These are phyloP conservation scores for Mycena amicta DNA, from an alignment of 768 basidiomycete genomes.

Conservation along the genomic window DNA sequence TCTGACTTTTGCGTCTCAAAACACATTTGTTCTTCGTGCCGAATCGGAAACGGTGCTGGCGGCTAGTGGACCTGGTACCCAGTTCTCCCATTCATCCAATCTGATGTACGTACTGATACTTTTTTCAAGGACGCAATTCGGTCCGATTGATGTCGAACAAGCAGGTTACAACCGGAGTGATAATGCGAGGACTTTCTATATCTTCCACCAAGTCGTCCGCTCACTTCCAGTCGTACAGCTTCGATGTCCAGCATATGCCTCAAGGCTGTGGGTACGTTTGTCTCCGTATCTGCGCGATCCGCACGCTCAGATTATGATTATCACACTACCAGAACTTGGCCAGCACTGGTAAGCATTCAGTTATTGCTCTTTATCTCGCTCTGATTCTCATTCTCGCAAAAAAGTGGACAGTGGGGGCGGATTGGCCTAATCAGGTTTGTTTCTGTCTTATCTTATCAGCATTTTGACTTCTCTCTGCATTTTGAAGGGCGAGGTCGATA, in stretches of 20 bases:
- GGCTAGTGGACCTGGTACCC: conserved; percentile 48
- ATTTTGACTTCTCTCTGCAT: neutral
- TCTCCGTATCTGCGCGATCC: conserved; percentile 1
- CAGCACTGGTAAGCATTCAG: conserved; percentile 41
- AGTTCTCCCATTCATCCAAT: no score
- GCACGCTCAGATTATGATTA: neutral
- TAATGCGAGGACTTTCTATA: conserved; percentile 43
- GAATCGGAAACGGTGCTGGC: conserved; percentile 52
- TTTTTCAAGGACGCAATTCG: conserved; percentile 44
- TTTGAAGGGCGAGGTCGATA: conserved; percentile 59
- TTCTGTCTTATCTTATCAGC: neutral
- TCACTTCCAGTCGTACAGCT: conserved; percentile 27
- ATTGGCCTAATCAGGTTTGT: conserved; percentile 50
- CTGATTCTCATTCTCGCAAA: neutral
- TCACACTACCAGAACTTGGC: conserved; percentile 54
- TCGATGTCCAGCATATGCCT: conserved; percentile 64
- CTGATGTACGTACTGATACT: no score
- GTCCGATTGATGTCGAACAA: conserved; percentile 58
- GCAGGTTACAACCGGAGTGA: conserved; percentile 53
- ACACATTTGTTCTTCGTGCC: conserved; percentile 57
- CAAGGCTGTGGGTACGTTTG: conserved; percentile 53
- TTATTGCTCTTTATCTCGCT: neutral
- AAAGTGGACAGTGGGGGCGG: conserved; percentile 51
- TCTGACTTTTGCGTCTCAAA: conserved; percentile 57
- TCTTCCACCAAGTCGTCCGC: conserved; percentile 1